Evolutionary conservation across 768 basidiomycete species (phyloP).

Genomic region (Lentinula sp.): DNA sequence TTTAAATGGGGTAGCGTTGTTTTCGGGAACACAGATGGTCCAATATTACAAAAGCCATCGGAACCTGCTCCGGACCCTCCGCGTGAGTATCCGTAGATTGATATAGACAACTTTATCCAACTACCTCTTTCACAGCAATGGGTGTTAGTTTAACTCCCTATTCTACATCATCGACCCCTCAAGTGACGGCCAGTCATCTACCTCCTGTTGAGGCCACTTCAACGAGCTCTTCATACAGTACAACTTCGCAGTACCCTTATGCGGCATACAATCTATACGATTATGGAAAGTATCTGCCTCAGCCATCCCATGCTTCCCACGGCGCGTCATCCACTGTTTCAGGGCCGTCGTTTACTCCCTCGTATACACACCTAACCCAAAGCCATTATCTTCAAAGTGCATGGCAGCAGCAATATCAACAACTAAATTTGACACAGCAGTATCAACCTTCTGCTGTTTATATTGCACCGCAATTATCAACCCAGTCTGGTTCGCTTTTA

Average conservation of each 20-base stretch:
- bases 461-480: background rate
- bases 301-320: background rate
- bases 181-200: background rate
- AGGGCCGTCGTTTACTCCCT: background rate
- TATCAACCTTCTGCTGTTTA: background rate
- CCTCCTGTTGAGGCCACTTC: background rate
- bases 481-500: background rate
- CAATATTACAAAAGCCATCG: constrained; percentile 67
- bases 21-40: constrained; percentile 66
- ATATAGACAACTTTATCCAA: background rate
- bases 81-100: background rate
- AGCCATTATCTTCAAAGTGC: background rate
- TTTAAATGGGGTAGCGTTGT: constrained; percentile 82
- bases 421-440: background rate
- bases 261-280: background rate
- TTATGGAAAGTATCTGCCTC: background rate
- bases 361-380: background rate
- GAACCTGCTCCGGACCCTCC: constrained; percentile 40
- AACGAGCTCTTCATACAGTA: background rate
- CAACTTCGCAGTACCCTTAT: background rate
- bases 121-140: background rate
- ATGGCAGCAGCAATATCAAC: background rate
- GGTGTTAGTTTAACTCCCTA: background rate
- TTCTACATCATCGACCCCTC: background rate
- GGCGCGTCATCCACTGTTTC: background rate